Percentiles rank a stretch among this genome's conserved stretches.
These are phyloP conservation scores for Hanseniaspora meyeri DNA, from an alignment of 805 yeast species.

Conservation along the genomic window DNA sequence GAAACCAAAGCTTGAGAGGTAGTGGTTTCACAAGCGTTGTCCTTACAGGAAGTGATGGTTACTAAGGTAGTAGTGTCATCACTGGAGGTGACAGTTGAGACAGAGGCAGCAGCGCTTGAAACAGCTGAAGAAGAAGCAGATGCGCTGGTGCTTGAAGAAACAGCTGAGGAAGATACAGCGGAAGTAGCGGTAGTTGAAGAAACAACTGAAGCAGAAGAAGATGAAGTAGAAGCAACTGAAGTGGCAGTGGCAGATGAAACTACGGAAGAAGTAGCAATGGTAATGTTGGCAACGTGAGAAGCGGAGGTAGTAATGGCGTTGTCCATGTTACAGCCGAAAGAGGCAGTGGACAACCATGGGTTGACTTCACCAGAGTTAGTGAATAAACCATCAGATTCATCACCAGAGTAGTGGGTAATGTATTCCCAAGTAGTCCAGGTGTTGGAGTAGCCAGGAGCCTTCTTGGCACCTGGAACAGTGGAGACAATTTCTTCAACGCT, in stretches of 20 bases:
- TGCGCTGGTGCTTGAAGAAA: conserved; percentile 20
- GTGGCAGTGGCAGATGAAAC: not conserved
- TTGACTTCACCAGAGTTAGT: conserved; percentile 13
- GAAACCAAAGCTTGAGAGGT: conserved; percentile 28
- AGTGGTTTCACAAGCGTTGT: conserved; percentile 25
- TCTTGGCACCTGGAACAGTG: conserved; percentile 40
- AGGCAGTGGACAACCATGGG: conserved; percentile 13
- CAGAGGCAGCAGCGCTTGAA: conserved; percentile 18
- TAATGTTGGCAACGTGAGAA: not conserved
- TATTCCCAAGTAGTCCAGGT: conserved; percentile 25
- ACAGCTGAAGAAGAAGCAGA: conserved; percentile 29
- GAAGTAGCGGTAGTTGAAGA: not conserved
- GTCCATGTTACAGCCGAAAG: conserved; percentile 4
- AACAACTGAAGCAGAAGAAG: not conserved
- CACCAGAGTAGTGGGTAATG: conserved; percentile 6
- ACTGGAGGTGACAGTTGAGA: conserved; percentile 20
- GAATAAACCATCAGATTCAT: conserved; percentile 14
- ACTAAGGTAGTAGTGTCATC: conserved; percentile 25
- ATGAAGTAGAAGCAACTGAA: conserved; percentile 2
- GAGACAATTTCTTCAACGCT: conserved; percentile 36
- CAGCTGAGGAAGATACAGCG: conserved; percentile 26
- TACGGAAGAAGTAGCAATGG: not conserved
- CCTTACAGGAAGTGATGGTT: conserved; percentile 29
- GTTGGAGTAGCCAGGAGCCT: conserved; percentile 35
- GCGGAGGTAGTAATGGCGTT: not conserved